These are phyloP conservation scores for Trypanosoma rangeli DNA, from an alignment of 208 protist genomes.

Conservation along the genomic window DNA sequence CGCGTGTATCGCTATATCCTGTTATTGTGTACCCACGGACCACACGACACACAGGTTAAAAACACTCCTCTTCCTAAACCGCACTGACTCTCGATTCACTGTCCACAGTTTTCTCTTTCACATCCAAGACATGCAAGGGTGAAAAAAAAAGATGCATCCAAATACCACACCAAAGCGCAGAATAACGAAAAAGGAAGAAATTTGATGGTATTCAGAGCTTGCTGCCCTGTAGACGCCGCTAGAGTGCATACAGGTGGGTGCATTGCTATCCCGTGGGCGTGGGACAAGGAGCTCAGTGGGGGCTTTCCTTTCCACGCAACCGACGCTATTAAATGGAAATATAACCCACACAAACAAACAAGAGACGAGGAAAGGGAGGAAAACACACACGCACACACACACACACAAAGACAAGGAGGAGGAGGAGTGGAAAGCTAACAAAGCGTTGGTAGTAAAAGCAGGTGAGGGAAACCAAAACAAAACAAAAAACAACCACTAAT, in stretches of 20 bases:
- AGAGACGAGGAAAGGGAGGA: constrained; percentile 6
- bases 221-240: no score
- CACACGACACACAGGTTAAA: not conserved
- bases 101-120: no score
- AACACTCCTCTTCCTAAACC: not conserved
- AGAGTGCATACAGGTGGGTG: no score
- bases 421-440: no score
- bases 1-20: not conserved
- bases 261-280: not conserved
- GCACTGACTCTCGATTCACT: not conserved
- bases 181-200: constrained; percentile 1
- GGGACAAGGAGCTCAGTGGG: no score
- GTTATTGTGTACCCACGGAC: not conserved
- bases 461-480: constrained; percentile 11
- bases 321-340: no score
- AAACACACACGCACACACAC: constrained; percentile 21
- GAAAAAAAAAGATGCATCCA: constrained; percentile 12
- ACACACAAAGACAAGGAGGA: not conserved
- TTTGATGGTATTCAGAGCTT: not conserved
- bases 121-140: not conserved
- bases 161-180: not conserved
- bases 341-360: not conserved
- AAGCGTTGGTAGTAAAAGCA: no score
- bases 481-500: not conserved
- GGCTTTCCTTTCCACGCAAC: no score